Evolutionary conservation across 1,284 basidiomycete species (phyloP).

Genomic region (Moesziomyces parantarcticus): DNA sequence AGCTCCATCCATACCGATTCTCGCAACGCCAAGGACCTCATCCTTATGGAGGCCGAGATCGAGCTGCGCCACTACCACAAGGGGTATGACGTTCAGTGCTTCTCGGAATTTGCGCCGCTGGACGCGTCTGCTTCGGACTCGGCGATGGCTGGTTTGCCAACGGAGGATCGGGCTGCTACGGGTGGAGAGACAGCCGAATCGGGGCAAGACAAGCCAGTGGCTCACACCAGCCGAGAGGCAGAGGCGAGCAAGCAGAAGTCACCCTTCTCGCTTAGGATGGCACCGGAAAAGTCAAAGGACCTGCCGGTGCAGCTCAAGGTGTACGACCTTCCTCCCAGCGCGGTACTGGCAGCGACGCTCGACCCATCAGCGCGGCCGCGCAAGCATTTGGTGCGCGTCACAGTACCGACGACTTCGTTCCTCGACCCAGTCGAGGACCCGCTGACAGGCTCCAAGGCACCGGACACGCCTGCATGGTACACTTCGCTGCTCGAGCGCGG

Average conservation of each 20-base stretch:
- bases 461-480: conserved; percentile 51
- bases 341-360: conserved; percentile 64
- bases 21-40: conserved; percentile 41
- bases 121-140: not conserved
- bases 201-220: conserved; percentile 4
- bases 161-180: conserved; percentile 3
- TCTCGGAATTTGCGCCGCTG: conserved; percentile 33
- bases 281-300: conserved; percentile 26
- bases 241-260: not conserved
- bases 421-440: conserved; percentile 45
- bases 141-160: not conserved
- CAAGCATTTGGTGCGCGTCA: conserved; percentile 61
- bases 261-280: conserved; percentile 23
- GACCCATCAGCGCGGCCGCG: conserved; percentile 57
- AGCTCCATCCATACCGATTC: conserved; percentile 46
- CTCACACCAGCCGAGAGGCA: not conserved
- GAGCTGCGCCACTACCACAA: conserved; percentile 63
- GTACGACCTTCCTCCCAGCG: conserved; percentile 63
- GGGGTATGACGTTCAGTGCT: conserved; percentile 61
- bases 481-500: conserved; percentile 38
- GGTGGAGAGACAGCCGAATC: not conserved
- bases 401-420: conserved; percentile 48
- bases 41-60: conserved; percentile 61
- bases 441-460: conserved; percentile 35
- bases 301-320: conserved; percentile 54